Base-by-base conservation (phyloP, 2,329 filamentous ascomycete genomes). In the Incumbomyces delicatus region DNA sequence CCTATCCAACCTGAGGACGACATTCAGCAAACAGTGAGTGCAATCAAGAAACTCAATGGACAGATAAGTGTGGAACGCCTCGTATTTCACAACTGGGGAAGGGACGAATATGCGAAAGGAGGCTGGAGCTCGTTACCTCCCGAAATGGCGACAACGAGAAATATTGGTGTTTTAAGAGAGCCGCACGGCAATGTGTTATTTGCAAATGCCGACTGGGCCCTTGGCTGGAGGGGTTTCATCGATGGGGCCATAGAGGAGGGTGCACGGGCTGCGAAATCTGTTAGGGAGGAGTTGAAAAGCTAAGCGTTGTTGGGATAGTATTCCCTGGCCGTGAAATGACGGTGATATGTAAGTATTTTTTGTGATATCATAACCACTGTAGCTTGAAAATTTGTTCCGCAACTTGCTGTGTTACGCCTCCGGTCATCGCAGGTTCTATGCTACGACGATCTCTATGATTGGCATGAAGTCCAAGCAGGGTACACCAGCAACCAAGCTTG, bases 1-100 rank as follows among this genome's bases (percentile, higher is more conserved):
- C 67, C 70, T 32, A 64, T 73, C 3, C 59, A 70, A 2, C 68
- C 67, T 0, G 69, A 72, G 12, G 66, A 67, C 6, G 56, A 71
- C 35, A 59, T 71, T 2, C 47, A 64, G 2, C 50, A 53, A 20
- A 63, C 60, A 0, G 58, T 63, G 13, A 51, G 57, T n/a, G 62
- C 64, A 0, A 58, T 68, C 41, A 45, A 62, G 12, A 59, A 60
- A 1, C 53, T 66, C 10, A 33, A 33, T 56, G 57, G 62, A 14
- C 57, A 56, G 17, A 60, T 58, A 56, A 50, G 55, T 31, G 47
- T 60, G 4, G 51, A 59, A 36, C 45, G 51, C 32, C 27, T 59
- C 33, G 57, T 59, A 22, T 35, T 35, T 12, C 52, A 54, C 30
- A 41, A 50, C 34, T 54, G 52, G 52, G 43, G 35, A 13, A 31